phyloP scores from a whole-genome alignment of 179 eudicot genomes.

The Camellia oleifera region DNA sequence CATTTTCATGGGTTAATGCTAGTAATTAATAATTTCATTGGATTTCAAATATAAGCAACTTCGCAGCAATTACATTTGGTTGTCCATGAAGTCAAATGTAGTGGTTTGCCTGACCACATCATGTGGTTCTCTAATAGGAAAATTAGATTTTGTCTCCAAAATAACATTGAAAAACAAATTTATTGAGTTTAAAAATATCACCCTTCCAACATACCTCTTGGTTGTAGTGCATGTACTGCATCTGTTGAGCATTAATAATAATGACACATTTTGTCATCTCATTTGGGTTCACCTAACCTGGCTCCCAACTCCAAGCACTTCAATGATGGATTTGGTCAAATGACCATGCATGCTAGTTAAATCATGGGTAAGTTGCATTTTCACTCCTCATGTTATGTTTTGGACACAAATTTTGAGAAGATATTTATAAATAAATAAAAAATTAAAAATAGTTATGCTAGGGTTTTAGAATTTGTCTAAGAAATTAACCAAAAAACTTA shows the following conservation, averaged over 20 bases:
- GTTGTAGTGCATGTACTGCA: conserved; percentile 10
- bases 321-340: not conserved
- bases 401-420: no score
- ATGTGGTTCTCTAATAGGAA: not conserved
- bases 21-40: not conserved
- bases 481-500: no score
- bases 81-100: not conserved
- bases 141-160: not conserved
- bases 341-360: no score
- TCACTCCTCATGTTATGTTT: no score
- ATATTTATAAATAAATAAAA: no score
- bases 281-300: conserved; percentile 1
- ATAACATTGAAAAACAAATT: not conserved
- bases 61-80: no score
- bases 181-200: not conserved
- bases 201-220: conserved; percentile 9
- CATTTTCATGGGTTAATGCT: no score
- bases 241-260: not conserved
- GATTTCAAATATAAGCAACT: not conserved
- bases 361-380: no score
- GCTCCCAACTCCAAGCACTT: not conserved
- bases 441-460: no score
- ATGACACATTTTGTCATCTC: not conserved
- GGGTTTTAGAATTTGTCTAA: no score
- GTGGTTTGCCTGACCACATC: not conserved